These are phyloP conservation scores for Epichloe sibirici DNA, from an alignment of 2,329 filamentous ascomycete genomes.

Conservation along the genomic window DNA sequence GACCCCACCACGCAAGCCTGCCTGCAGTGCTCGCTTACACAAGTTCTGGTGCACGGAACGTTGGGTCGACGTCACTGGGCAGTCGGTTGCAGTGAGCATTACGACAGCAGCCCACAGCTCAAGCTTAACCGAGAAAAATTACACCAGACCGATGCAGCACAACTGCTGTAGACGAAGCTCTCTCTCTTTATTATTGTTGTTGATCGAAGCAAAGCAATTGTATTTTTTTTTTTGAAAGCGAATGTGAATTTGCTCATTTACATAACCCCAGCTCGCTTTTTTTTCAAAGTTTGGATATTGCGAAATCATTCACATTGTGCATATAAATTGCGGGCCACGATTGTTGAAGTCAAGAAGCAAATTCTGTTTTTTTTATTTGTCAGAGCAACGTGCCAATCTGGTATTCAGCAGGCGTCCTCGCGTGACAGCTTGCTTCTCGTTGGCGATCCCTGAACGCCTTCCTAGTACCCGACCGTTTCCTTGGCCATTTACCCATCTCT, in stretches of 20 bases:
- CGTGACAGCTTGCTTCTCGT: conserved; percentile 16
- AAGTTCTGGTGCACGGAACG: neutral
- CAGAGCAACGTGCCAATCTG: conserved; percentile 12
- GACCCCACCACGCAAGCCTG: conserved; percentile 6
- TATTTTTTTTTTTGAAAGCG: too few relatives aligned
- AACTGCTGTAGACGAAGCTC: neutral
- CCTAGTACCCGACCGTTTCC: conserved; percentile 19
- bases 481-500: conserved; percentile 22
- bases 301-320: neutral
- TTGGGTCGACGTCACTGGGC: conserved; percentile 3
- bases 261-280: too few relatives aligned
- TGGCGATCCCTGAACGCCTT: conserved; percentile 17
- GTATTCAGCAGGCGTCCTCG: conserved; percentile 14
- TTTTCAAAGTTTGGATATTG: neutral
- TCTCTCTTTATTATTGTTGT: too few relatives aligned
- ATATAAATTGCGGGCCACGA: conserved; percentile 1
- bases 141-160: neutral
- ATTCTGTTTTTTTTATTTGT: conserved; percentile 16
- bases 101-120: conserved; percentile 3
- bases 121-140: neutral
- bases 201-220: too few relatives aligned
- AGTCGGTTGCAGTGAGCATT: neutral
- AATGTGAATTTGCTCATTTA: too few relatives aligned
- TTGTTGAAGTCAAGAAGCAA: conserved; percentile 8
- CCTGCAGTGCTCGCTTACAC: conserved; percentile 1